Evolutionary conservation across 2,329 filamentous ascomycete species (phyloP).

Genomic region (Stachybotrys chartarum): DNA sequence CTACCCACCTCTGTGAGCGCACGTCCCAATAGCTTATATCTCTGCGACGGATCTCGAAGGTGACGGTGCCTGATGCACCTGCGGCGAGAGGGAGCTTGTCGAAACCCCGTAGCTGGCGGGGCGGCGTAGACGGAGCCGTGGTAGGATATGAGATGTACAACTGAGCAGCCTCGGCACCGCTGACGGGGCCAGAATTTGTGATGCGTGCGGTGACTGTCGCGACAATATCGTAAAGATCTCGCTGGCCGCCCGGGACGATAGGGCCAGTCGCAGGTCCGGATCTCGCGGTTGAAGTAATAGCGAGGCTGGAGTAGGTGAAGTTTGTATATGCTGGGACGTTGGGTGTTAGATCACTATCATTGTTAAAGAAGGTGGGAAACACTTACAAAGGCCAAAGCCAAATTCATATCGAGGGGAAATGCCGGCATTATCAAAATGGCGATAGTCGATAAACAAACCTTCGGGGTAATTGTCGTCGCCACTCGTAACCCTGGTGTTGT

Average conservation of each 20-base stretch:
- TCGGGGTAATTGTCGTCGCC: slow-evolving; percentile 56
- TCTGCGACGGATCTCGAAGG: slow-evolving; percentile 49
- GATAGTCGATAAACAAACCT: slow-evolving; percentile 70
- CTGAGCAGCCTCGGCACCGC: slow-evolving; percentile 46
- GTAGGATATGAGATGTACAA: slow-evolving; percentile 46
- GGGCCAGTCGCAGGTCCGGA: slow-evolving; percentile 31
- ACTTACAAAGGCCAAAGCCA: slow-evolving; percentile 60
- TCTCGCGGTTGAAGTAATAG: slow-evolving; percentile 14
- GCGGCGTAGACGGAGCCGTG: slow-evolving; percentile 22
- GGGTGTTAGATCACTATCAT: slow-evolving; percentile 21
- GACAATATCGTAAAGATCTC: slow-evolving; percentile 37
- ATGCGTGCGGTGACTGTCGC: slow-evolving; percentile 51
- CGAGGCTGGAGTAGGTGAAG: slow-evolving; percentile 51
- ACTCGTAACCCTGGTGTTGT: slow-evolving; percentile 26
- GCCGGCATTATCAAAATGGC: slow-evolving; percentile 63
- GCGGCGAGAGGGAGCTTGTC: slow-evolving; percentile 50
- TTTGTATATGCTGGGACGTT: slow-evolving; percentile 53
- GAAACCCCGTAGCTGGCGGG: slow-evolving; percentile 55
- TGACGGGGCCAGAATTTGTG: slow-evolving; percentile 51
- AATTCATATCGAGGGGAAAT: slow-evolving; percentile 63
- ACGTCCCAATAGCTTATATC: slow-evolving; percentile 62
- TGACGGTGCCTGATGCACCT: slow-evolving; percentile 45
- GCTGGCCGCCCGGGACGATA: slow-evolving; percentile 33
- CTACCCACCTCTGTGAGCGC: slow-evolving; percentile 10
- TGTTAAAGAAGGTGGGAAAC: slow-evolving; percentile 35